Base-by-base conservation (phyloP, 495 filamentous ascomycete species). In the Pseudomonodictys pantanalensis region DNA sequence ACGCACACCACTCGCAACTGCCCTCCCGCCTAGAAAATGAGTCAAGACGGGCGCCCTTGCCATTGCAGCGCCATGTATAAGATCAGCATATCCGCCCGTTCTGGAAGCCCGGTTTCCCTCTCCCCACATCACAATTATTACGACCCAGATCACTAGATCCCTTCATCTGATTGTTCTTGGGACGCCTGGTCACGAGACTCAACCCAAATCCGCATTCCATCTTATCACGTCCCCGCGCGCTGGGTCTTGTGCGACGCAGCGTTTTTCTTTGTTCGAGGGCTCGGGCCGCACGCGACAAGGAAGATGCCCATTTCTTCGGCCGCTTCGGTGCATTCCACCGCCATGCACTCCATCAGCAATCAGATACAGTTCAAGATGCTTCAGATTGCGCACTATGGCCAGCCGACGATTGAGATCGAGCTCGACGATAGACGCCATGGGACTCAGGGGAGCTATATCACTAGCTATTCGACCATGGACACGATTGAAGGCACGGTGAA, bases 401-500 rank as follows among this genome's bases (percentile, higher is more conserved):
- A 62, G 62, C 71, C 69, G 15, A 28, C 20, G 9, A 68, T 76
- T 35, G 65, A 72, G 29, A 69, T 77, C 60, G 62, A 60, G 12
- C 67, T 77, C 52, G 60, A 72, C 23, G 66, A 67, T 48, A 51
- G 38, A n/a, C 38, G 64, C n/a, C 58, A 73, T 44, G 68, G 70
- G 11, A 26, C 61, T 23, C 61, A 73, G 20, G 66, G 69, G 11
- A 29, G 58, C 29, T 75, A 75, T 24, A 72, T 78, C 51, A 77
- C 65, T 22, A 76, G 78, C 15, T 87, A 81, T 66, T 84, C 81
- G 8, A 85, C 83, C 1, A 73, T 79, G 51, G 85, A 88, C 59
- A 70, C 71, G 25, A 81, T 88, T 46, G 72, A 82, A 48, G 85
- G 86, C 7, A 76, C 74, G 24, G 84, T 81, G 1, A 71, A 73